A percentile compares a stretch with the other conserved stretches of the same genome.
Evolutionary conservation across 2,329 filamentous ascomycete species (phyloP).

Genomic region (Pseudonectria buxi): DNA sequence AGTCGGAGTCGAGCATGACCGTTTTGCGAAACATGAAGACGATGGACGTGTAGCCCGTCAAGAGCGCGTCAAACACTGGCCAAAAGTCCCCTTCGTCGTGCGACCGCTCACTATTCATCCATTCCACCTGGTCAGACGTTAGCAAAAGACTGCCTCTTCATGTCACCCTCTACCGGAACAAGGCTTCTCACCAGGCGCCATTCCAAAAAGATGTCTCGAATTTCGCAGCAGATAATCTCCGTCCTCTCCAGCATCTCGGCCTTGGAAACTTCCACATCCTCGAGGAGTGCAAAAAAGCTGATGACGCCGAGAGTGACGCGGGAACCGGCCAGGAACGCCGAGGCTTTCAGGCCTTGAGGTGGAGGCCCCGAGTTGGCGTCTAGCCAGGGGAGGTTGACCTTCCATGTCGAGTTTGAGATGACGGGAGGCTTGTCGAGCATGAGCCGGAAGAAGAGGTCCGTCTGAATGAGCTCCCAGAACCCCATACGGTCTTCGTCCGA

Average conservation of each 20-base stretch:
- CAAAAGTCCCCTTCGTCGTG: conserved; percentile 19
- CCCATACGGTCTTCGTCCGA: conserved; percentile 21
- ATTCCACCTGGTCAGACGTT: conserved; percentile 13
- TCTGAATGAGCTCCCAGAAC: conserved; percentile 28
- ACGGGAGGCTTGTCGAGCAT: conserved; percentile 24
- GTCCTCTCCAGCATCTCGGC: conserved; percentile 19
- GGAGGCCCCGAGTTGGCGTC: conserved; percentile 13
- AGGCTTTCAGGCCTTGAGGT: conserved; percentile 17
- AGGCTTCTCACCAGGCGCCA: conserved; percentile 20
- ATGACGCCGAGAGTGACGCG: conserved; percentile 23
- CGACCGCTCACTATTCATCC: conserved; percentile 11
- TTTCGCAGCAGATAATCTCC: conserved; percentile 21
- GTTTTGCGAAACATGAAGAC: conserved; percentile 30
- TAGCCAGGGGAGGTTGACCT: conserved; percentile 27
- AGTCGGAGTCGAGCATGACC: conserved; percentile 19
- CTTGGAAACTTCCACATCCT: conserved; percentile 14
- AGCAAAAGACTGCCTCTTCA: neutral
- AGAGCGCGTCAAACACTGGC: conserved; percentile 21
- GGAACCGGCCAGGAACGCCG: conserved; percentile 22
- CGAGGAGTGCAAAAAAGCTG: conserved; percentile 24
- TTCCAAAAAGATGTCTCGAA: conserved; percentile 20
- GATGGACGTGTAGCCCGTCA: conserved; percentile 25
- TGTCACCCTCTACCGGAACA: rapidly evolving
- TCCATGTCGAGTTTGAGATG: conserved; percentile 22
- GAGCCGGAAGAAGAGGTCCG: conserved; percentile 26